Conservation (phyloP, 2,329 filamentous ascomycete species). For the Magnaporthiopsis incrustans region DNA sequence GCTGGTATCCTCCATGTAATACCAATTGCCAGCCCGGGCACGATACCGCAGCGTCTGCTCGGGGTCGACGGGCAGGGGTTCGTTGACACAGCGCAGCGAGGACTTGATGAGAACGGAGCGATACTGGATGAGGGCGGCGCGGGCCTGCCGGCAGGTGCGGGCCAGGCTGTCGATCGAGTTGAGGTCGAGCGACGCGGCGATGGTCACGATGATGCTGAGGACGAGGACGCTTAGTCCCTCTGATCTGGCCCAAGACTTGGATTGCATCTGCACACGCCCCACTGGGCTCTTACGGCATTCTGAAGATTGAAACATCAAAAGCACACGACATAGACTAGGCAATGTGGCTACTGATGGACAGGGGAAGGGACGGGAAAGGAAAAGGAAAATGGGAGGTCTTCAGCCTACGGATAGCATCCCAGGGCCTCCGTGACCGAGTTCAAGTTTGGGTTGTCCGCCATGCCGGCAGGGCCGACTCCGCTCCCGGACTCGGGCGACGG, state of each 20-base stretch:
- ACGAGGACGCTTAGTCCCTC: background rate
- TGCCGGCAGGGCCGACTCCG: constrained; percentile 23
- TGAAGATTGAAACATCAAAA: background rate
- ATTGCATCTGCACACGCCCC: background rate
- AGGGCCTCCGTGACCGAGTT: constrained; percentile 54
- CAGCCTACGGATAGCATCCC: constrained; percentile 61
- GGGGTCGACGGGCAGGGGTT: constrained; percentile 46
- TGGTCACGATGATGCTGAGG: constrained; percentile 63
- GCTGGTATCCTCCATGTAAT: constrained; percentile 48
- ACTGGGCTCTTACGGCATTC: background rate
- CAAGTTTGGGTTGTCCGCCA: constrained; percentile 40
- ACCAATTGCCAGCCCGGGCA: constrained; percentile 49
- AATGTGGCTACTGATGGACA: background rate
- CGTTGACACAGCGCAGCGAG: constrained; percentile 74
- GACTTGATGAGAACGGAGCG: constrained; percentile 63
- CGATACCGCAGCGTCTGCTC: constrained; percentile 51
- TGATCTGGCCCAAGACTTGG: background rate
- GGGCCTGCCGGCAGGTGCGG: constrained; percentile 72
- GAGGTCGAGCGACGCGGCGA: constrained; percentile 73
- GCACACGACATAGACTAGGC: background rate
- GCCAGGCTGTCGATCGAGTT: constrained; percentile 81
- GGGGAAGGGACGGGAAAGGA: constrained; percentile 8
- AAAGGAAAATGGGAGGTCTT: constrained; percentile 22
- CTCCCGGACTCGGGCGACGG: constrained; percentile 7
- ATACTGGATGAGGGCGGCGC: constrained; percentile 69